Conservation (phyloP, 768 basidiomycete species). For the Lentinula guzmanii region DNA sequence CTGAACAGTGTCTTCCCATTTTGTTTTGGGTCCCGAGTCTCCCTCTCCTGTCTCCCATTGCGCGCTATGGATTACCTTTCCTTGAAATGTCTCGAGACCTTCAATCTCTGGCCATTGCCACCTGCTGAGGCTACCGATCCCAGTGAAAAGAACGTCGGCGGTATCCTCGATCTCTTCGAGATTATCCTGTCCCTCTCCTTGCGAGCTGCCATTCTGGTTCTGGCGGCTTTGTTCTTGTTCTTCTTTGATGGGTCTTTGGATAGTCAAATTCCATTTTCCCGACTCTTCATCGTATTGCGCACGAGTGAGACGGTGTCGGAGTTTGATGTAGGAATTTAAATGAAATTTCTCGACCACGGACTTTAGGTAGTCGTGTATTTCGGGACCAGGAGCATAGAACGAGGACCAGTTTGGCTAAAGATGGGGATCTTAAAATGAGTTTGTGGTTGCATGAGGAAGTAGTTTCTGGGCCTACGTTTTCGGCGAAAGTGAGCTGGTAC, state of each 20-base stretch:
- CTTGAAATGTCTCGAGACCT: conserved; percentile 51
- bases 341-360: conserved; percentile 51
- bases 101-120: conserved; percentile 67
- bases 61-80: conserved; percentile 58
- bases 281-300: conserved; percentile 43
- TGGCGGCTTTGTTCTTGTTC: conserved; percentile 12
- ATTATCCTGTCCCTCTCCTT: conserved; percentile 13
- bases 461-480: conserved; percentile 30
- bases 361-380: conserved; percentile 52
- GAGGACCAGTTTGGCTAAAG: conserved; percentile 51
- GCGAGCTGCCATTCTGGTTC: not conserved
- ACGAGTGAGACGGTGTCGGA: conserved; percentile 46
- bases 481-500: conserved; percentile 57
- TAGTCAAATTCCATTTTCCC: conserved; percentile 52
- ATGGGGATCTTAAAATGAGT: not conserved
- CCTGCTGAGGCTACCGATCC: conserved; percentile 44
- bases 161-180: conserved; percentile 45
- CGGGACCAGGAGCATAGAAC: conserved; percentile 53
- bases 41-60: conserved; percentile 42
- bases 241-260: conserved; percentile 26
- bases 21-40: conserved; percentile 16
- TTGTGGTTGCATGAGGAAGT: not conserved
- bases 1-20: conserved; percentile 38
- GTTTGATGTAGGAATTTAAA: conserved; percentile 45
- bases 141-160: conserved; percentile 52